A percentile compares a stretch with the other conserved stretches of the same genome.
Evolutionary conservation across 495 filamentous ascomycete genomes (phyloP).

Genomic region (Hypoxylon rickii): DNA sequence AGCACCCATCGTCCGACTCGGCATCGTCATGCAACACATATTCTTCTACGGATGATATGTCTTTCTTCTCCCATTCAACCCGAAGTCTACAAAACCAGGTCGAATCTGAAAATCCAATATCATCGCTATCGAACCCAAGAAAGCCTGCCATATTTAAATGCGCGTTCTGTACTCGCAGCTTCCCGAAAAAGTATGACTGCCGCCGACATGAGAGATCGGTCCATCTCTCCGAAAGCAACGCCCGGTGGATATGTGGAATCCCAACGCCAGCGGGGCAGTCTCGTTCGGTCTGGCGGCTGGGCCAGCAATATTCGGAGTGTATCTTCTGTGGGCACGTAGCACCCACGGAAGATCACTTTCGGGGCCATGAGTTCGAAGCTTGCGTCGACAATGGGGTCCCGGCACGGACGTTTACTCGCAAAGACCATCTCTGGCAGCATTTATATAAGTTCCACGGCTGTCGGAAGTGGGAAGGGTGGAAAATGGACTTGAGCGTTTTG

Average conservation of each 20-base stretch:
- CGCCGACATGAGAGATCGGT: slow-evolving; percentile 21
- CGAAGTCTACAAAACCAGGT: not conserved
- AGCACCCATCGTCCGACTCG: slow-evolving; percentile 11
- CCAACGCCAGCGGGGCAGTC: slow-evolving; percentile 13
- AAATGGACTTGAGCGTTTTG: slow-evolving; percentile 43
- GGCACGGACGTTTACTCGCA: slow-evolving; percentile 62
- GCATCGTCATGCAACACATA: slow-evolving; percentile 10
- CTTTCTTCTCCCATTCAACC: not conserved
- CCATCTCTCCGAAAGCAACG: slow-evolving; percentile 4
- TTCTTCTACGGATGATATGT: slow-evolving; percentile 3
- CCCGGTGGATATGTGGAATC: slow-evolving; percentile 22
- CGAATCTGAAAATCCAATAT: no score
- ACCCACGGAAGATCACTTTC: slow-evolving; percentile 52
- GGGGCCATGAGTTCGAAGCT: slow-evolving; percentile 59
- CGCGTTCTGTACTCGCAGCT: slow-evolving; percentile 17
- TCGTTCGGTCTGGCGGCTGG: slow-evolving; percentile 19
- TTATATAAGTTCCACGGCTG: slow-evolving; percentile 63
- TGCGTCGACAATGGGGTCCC: slow-evolving; percentile 56
- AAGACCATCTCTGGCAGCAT: slow-evolving; percentile 68
- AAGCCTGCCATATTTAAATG: slow-evolving; percentile 10
- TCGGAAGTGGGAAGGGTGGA: slow-evolving; percentile 49
- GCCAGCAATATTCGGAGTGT: slow-evolving; percentile 48
- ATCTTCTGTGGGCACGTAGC: slow-evolving; percentile 52
- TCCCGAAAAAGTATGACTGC: slow-evolving; percentile 25
- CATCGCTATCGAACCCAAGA: not conserved